phyloP scores from a whole-genome alignment of 2,329 filamentous ascomycete genomes.

The Apiospora saccharicola region DNA sequence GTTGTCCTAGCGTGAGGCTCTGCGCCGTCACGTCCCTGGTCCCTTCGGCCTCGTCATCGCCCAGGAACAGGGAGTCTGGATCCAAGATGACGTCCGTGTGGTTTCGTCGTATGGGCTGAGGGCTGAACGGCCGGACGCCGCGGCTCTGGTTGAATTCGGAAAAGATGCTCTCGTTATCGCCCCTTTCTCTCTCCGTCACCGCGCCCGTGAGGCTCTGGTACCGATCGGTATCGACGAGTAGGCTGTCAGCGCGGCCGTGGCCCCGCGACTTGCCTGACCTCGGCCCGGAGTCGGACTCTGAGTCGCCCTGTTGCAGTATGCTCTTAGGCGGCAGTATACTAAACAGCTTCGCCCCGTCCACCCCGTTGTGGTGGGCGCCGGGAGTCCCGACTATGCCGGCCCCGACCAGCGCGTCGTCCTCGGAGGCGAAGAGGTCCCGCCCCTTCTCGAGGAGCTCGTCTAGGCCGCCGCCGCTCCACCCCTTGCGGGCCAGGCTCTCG shows the following conservation, averaged over 20 bases:
- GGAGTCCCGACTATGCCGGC: slow-evolving; percentile 40
- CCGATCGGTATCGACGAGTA: slow-evolving; percentile 58
- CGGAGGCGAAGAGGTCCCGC: slow-evolving; percentile 64
- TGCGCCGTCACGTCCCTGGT: slow-evolving; percentile 28
- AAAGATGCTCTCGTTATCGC: slow-evolving; percentile 60
- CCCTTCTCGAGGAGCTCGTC: slow-evolving; percentile 72
- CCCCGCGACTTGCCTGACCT: slow-evolving; percentile 29
- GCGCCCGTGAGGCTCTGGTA: slow-evolving; percentile 66
- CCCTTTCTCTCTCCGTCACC: slow-evolving; percentile 45
- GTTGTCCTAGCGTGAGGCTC: slow-evolving; percentile 22
- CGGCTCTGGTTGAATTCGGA: slow-evolving; percentile 63
- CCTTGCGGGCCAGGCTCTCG: slow-evolving; percentile 70
- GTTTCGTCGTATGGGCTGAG: slow-evolving; percentile 53
- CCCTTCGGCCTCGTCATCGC: slow-evolving; percentile 28
- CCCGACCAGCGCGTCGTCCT: slow-evolving; percentile 40
- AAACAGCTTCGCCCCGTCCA: slow-evolving; percentile 61
- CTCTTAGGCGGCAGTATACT: slow-evolving; percentile 70
- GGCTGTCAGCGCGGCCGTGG: slow-evolving; percentile 60
- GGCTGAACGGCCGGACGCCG: slow-evolving; percentile 66
- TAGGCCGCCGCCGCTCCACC: slow-evolving; percentile 71
- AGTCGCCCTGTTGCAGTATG: slow-evolving; percentile 60
- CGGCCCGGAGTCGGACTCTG: slow-evolving; percentile 48
- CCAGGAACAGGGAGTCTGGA: slow-evolving; percentile 40
- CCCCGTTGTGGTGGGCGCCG: slow-evolving; percentile 41
- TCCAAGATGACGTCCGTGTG: slow-evolving; percentile 43